Evolutionary conservation across 202 grass and related monocot genomes (phyloP).

Genomic region (Brachypodium distachyon): DNA sequence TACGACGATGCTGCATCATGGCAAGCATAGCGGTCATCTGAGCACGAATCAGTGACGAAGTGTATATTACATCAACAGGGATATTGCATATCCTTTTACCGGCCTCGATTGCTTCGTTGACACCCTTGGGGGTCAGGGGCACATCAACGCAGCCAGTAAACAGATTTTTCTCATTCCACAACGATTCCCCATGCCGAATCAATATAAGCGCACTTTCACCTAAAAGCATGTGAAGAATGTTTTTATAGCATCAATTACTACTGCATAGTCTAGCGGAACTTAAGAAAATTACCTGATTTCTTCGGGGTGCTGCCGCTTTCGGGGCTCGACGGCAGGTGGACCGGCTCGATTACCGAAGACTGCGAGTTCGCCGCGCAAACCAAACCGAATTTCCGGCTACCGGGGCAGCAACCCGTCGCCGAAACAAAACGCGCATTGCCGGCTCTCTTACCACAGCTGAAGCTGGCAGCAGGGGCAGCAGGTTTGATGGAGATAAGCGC

Average conservation of each 20-base stretch:
- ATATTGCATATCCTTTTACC: conserved; percentile 97
- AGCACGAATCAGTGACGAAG: conserved; percentile 86
- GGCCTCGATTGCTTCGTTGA: conserved; percentile 87
- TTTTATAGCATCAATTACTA: background rate
- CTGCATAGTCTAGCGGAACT: background rate
- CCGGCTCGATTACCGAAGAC: conserved; percentile 47
- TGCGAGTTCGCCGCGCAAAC: conserved; percentile 39
- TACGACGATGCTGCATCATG: conserved; percentile 84
- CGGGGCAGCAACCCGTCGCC: background rate
- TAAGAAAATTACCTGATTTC: conserved; percentile 56
- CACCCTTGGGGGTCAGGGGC: conserved; percentile 80
- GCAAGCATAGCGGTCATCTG: conserved; percentile 99
- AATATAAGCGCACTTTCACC: conserved; percentile 92
- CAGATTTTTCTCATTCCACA: conserved; percentile 97
- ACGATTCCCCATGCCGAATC: conserved; percentile 78
- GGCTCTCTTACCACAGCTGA: background rate
- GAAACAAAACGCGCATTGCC: conserved; percentile 5
- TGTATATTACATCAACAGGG: conserved; percentile 89
- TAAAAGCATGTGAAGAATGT: conserved; percentile 10
- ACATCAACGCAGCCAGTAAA: conserved; percentile 99
- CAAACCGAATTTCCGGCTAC: conserved; percentile 22
- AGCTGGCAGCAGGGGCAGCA: background rate
- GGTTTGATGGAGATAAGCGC: conserved; percentile 35
- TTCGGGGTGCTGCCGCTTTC: conserved; percentile 30
- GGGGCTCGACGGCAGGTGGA: conserved; percentile 31